phyloP scores from a whole-genome alignment of 2,329 filamentous ascomycete genomes.

The Xylaria sp. region DNA sequence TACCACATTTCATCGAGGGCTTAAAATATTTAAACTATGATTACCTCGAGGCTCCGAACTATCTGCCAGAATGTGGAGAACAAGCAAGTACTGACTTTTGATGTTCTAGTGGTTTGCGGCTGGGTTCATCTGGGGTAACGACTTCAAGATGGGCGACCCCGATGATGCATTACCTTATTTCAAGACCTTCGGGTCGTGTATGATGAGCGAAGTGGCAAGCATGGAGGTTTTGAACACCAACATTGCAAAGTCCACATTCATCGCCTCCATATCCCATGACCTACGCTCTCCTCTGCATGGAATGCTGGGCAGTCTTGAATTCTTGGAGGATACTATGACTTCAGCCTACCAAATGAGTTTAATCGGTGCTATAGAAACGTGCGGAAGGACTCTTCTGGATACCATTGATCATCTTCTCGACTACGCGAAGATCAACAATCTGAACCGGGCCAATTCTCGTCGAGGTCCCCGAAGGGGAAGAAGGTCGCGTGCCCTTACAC shows the following conservation, averaged over 20 bases:
- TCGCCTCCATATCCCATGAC: slow-evolving; percentile 62
- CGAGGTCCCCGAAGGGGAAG: slow-evolving; percentile 23
- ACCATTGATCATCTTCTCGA: slow-evolving; percentile 54
- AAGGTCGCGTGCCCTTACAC: slow-evolving; percentile 13
- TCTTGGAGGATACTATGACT: slow-evolving; percentile 48
- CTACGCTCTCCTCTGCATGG: slow-evolving; percentile 59
- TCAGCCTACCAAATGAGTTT: slow-evolving; percentile 46
- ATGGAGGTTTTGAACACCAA: slow-evolving; percentile 55
- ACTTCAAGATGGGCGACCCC: slow-evolving; percentile 41
- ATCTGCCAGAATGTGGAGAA: too few species aligned
- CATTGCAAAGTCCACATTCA: slow-evolving; percentile 60
- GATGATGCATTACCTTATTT: slow-evolving; percentile 40
- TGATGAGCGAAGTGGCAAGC: slow-evolving; percentile 59
- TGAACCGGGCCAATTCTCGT: slow-evolving; percentile 35
- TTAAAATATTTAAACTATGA: too few species aligned
- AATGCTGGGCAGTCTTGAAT: slow-evolving; percentile 55
- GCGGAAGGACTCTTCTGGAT: slow-evolving; percentile 51
- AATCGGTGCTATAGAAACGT: slow-evolving; percentile 49
- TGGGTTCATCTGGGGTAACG: slow-evolving; percentile 42
- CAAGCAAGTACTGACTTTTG: too few species aligned
- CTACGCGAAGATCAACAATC: slow-evolving; percentile 45
- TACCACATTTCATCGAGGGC: too few species aligned
- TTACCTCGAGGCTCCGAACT: too few species aligned
- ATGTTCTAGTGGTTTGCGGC: slow-evolving; percentile 41
- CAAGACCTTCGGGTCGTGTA: slow-evolving; percentile 50